Base-by-base conservation (phyloP, 495 filamentous ascomycete species). In the Cercophora sp. region DNA sequence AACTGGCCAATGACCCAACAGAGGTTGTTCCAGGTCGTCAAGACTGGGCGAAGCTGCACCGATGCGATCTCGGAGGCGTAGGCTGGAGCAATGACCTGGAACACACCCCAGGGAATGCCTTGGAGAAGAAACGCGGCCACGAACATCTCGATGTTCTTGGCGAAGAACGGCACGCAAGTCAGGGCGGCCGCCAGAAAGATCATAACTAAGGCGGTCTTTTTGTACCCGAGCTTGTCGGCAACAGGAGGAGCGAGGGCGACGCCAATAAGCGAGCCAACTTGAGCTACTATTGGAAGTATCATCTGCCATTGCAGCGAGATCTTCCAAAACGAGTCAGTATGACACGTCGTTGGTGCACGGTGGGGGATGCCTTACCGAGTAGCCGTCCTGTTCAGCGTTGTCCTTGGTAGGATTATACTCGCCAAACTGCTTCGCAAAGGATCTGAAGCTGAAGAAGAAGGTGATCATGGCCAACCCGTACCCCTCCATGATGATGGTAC, bases 71-170 rank as follows among this genome's bases (percentile, higher is more conserved):
- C 85, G 16, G 81, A 82, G 42, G 84, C 71, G 52, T 82, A 82
- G 0, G 78, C 65, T 1, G 75, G 70, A 0, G 73, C 73, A 51
- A 80, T 69, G 15, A 76, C 78, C 47, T 74, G 73, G 65, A 77
- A 82, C 43, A 80, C 67, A 47, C 86, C 87, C 84, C 84, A 88
- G 3, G 85, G 84, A 55, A 91, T 80, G 48, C 86, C 85, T 50
- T 82, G 81, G 42, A 91, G 73, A 27, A 89, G 77, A 62, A 85
- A 85, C 29, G 79, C 85, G 5, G 77, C 79, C 10, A 85, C 70
- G 25, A 91, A 75, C 6, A 82, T 63, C 32, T 79, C 64, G 31
- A 88, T 73, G 47, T 70, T 82, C 5, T 73, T 69, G 20, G 85
- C 82, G 32, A 86, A 86, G 74, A 85, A 81, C 2, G 72, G 68